Evolutionary conservation across 1,284 basidiomycete species (phyloP), one percentile per base, ranked within the genome.

Genomic region (Rhodotorula glutinis): DNA sequence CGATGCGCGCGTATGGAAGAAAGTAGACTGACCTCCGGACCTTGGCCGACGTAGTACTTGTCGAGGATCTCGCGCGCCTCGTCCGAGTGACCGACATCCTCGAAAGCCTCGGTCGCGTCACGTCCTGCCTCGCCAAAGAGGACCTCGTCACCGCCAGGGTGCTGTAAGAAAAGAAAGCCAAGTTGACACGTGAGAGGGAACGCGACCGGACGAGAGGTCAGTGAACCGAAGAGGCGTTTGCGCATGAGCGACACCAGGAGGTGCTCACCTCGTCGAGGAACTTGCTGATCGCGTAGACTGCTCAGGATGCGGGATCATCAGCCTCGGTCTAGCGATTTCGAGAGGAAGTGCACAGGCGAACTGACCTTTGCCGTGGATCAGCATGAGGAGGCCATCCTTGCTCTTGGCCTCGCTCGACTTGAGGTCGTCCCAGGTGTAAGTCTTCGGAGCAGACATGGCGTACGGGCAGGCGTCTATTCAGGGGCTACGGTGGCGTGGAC

Each of bases 21-120:
- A 25, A 51, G 25, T 13, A 43, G 25, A 79, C 79, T 68, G 60
- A 81, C 80, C 66, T 75, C 83, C 74, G 61, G 85, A 80, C 86
- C 94, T 83, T 75, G 80, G n/a, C 62, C 62, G 14, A 63, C 62
- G 52, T 77, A 75, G 74, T 80, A 79, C 51, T 78, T 75, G n/a
- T 86, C 85, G 65, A 99, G 84, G 71, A 96, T 85, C n/a, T 83
- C 87, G 67, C 95, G 88, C 23, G 95, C 96, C 80, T 98, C 96
- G 77, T 98, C 96, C 23, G 94, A 98, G 85, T 98, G 95, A 53
- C 96, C 95, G 57, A 98, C 94, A 79, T 98, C 96, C 82, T 98
- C 96, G 77, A 98, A 99, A 17, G 95, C 92, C 79, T 98, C 96
- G 53, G 95, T 96, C 38, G 92, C 93, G 79, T 98, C 94, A 78